phyloP scores from a whole-genome alignment of 1,139 yeast species.

The Geotrichum fermentans region DNA sequence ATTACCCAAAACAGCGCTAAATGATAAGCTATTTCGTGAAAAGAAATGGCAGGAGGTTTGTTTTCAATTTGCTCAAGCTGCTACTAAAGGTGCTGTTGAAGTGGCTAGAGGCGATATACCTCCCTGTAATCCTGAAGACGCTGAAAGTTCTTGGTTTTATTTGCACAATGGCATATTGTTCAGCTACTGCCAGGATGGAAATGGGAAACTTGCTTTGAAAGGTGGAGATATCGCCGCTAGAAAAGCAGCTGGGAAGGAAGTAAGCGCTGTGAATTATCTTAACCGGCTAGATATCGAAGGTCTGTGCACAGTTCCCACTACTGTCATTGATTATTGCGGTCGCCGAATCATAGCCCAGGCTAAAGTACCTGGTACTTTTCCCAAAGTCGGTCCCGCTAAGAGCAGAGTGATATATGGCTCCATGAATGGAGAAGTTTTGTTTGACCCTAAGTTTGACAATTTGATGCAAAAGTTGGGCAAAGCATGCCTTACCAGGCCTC shows the following conservation, averaged over 20 bases:
- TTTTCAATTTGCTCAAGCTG: slow-evolving; percentile 70
- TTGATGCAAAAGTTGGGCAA: slow-evolving; percentile 62
- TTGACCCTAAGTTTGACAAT: slow-evolving; percentile 49
- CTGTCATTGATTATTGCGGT: slow-evolving; percentile 86
- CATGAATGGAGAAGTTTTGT: slow-evolving; percentile 51
- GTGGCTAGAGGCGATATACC: slow-evolving; percentile 67
- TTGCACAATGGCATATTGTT: slow-evolving; percentile 82
- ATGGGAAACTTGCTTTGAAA: slow-evolving; percentile 55
- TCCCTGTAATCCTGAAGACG: slow-evolving; percentile 78
- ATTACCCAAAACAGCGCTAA: slow-evolving; percentile 51
- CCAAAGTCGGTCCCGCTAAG: slow-evolving; percentile 40
- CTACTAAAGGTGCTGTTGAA: slow-evolving; percentile 74
- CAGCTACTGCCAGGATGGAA: slow-evolving; percentile 72
- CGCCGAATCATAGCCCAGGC: slow-evolving; percentile 86
- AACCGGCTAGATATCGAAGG: slow-evolving; percentile 63
- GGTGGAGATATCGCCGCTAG: slow-evolving; percentile 90
- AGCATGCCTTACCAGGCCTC: slow-evolving; percentile 72
- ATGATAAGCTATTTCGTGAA: slow-evolving; percentile 72
- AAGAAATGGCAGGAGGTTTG: slow-evolving; percentile 66
- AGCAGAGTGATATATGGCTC: slow-evolving; percentile 70
- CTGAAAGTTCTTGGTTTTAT: slow-evolving; percentile 55
- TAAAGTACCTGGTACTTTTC: slow-evolving; percentile 94
- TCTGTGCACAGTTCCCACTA: slow-evolving; percentile 67
- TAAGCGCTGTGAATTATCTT: slow-evolving; percentile 63
- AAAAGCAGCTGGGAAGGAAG: slow-evolving; percentile 73